Evolutionary conservation across 75 land plant genomes (phyloP), one percentile per base, ranked within the genome.

Genomic region (Sequoiadendron giganteum): DNA sequence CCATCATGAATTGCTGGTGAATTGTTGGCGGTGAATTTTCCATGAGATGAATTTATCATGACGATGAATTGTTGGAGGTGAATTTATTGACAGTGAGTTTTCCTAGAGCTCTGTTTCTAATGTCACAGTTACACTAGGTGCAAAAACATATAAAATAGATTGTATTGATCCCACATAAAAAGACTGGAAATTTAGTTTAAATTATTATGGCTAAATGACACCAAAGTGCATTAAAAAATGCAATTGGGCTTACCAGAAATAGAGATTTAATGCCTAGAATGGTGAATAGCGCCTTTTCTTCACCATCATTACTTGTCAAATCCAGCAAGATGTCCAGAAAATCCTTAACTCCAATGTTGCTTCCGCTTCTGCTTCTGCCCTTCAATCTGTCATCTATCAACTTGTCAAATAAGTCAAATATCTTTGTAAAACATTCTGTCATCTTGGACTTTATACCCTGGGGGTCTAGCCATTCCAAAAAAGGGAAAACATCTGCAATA

Each of bases 281-380:
- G 58, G 47, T 52, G 55, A 52, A 52, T 52, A 13, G 55, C 3
- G 55, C 55, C 15, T 52, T 52, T 16, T 52, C 47, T 9, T 40
- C 21, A 52, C 55, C 39, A 40, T 16, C 82, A 16, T 40, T 79
- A 32, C 54, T 48, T 40, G 6, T 52, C 85, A 52, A 88, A 43
- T 88, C 89, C 86, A 92, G 49, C 45, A 92, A 87, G 87, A 91
- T 90, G 65, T 92, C 93, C 55, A 92, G 82, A 76, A 80, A 92
- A 72, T 92, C 93, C 48, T 91, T 91, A 13, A 30, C 88, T 58
- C 55, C 77, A 52, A 68, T 54, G 68, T 14, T 73, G 70, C 47
- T 55, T n/a, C 43, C 73, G 40, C 47, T 30, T 52, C 6, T 42
- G 30, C 36, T 28, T 15, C 65, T 84, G 84, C 55, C 86, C 84